Evolutionary conservation across 306 rosid genomes (phyloP), one percentile per base, ranked within the genome.

Genomic region (Parietaria judaica): DNA sequence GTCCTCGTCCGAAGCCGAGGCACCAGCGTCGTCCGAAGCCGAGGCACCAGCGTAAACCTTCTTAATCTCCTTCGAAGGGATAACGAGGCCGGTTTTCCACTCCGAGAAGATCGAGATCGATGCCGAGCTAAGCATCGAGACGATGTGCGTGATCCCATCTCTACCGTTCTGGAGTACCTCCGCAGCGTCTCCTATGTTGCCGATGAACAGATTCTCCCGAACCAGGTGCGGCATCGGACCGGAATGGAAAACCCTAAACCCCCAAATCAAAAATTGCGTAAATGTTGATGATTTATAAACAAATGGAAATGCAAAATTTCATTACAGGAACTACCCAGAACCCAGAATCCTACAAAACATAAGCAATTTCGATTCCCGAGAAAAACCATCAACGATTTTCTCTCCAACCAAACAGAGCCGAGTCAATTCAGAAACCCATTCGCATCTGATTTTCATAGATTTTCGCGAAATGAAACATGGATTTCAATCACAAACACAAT

Each of bases 41-140:
- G 64, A 59, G 52, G 82, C 58, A 14, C 73, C 95, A 38, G 71
- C 90, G 64, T 82, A 78, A 34, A 78, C 82, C 68, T 74, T 79
- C 70, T 65, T 61, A 52, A 86, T 92, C 48, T 84, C 94, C 72
- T 79, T 84, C 14, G 77, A 60, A 8, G 95, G 85, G 71, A 92
- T 76, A 34, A 66, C 66, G 34, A 92, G 14, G 14, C 66, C 53
- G 16, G 71, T 63, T 36, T 82, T 81, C 96, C 90, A 92, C 60
- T 84, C 94, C 0, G 95, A 79, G 80, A 92, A 92, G 70, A 88
- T 82, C 6, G 95, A 84, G 11, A 86, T 76, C 2, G 96, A 84
- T 9, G 80, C 88, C 16, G 96, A 84, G 64, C 94, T 88, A 17
- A 88, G 96, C 61, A 92, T 79, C 5, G 99, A 92, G 38, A 92